Base-by-base conservation (phyloP, 495 filamentous ascomycete genomes). In the Glonium stellatum region DNA sequence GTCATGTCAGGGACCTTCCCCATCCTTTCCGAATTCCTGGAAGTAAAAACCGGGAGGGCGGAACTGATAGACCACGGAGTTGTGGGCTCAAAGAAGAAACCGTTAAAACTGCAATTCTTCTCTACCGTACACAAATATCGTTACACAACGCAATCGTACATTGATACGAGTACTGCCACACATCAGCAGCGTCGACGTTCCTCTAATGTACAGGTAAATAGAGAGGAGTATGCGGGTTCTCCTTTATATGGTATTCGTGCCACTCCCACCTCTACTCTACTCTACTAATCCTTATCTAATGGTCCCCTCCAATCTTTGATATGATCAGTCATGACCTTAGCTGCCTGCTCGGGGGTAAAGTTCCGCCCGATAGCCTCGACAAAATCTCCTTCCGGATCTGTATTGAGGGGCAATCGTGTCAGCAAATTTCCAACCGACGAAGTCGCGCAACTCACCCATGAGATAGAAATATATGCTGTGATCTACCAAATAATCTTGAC, bases 391-490 rank as follows among this genome's bases (percentile, higher is more conserved):
- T 98, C 95, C 46, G 93, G 93, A 74, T 97, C 91, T 87, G 34
- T 39, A 56, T 54, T 5, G 25, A 37, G 47, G 21, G 23, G 21
- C 31, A 42, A 21, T 62, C 51, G 57, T 51, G 62, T 68, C 58
- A 68, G 59, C 23, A 27, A 22, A 35, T 47, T 62, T 35, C 1
- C 41, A 15, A 35, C 23, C 19, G 18, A 13, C 21, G 15, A 23
- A 13, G 47, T 46, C 37, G 11, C 23, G 13, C 4, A 21, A 76
- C 82, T 72, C 74, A 87, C 84, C 86, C 93, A 98, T 98, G 61
- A 98, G 75, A 72, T 98, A 98, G 70, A 98, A 98, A 78, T 98
- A 98, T 63, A 98, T 97, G 69, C 90, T 96, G 76, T 98, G 93
- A 75, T 97, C 93, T 41, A 98, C 93, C 62, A 98, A 73, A 75